phyloP scores from a whole-genome alignment of 495 filamentous ascomycete species.

The Hypoxylon crocopeplum region DNA sequence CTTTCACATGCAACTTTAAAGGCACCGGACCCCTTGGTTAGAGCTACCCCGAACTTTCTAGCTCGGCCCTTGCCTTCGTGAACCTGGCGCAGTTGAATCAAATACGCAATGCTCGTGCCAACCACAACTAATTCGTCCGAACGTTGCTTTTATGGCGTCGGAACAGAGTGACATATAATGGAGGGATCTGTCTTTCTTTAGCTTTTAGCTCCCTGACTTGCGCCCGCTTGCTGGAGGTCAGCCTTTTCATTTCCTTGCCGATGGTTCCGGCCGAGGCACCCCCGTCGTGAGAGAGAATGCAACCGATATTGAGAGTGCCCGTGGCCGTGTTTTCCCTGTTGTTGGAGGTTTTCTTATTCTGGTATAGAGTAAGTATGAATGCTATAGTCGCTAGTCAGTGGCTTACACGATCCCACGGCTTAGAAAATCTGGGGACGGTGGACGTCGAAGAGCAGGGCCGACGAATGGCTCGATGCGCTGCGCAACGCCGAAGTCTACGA shows the following conservation, averaged over 20 bases:
- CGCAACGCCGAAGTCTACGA: conserved; percentile 72
- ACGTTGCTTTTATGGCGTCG: conserved; percentile 13
- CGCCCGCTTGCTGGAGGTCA: conserved; percentile 5
- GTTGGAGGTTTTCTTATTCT: conserved; percentile 68
- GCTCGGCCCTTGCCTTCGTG: too few species aligned
- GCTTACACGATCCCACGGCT: conserved; percentile 5
- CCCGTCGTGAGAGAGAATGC: conserved; percentile 34
- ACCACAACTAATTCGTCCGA: background rate
- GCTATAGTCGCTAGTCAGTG: conserved; percentile 1
- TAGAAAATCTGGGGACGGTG: conserved; percentile 65
- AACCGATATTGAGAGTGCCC: conserved; percentile 46
- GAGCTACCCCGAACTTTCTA: too few species aligned
- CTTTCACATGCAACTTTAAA: conserved; percentile 12
- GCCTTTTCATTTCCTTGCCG: background rate
- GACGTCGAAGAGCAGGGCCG: conserved; percentile 57
- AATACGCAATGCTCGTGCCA: conserved; percentile 2
- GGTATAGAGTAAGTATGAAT: conserved; percentile 62
- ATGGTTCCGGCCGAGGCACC: conserved; percentile 23
- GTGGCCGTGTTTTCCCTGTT: conserved; percentile 61
- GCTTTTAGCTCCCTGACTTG: background rate
- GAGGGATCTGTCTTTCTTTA: conserved; percentile 9
- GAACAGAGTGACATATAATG: conserved; percentile 15
- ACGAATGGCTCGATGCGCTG: conserved; percentile 64
- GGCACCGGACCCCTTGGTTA: too few species aligned
- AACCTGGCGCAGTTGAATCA: background rate